phyloP scores from a whole-genome alignment of 208 protist species.

The Crithidia expoeki region DNA sequence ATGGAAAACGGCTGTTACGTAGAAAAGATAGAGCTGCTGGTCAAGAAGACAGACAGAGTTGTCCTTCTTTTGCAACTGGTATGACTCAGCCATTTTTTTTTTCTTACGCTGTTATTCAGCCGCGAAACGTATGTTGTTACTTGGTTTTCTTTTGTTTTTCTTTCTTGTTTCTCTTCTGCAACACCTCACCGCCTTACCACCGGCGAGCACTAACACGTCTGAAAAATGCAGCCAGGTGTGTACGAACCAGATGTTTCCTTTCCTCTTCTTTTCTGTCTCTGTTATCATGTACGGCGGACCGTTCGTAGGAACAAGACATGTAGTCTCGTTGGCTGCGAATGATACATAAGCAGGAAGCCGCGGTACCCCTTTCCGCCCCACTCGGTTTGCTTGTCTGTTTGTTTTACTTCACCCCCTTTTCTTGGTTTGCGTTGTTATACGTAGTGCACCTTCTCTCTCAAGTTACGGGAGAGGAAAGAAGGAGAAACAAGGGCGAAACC shows the following conservation, averaged over 20 bases:
- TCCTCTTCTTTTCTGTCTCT: conserved; percentile 6
- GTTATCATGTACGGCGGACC: conserved; percentile 22
- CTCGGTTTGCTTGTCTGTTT: conserved; percentile 8
- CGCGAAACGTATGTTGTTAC: background rate
- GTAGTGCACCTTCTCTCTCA: too few species aligned
- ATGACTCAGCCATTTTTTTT: too few species aligned
- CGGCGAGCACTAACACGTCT: conserved; percentile 5
- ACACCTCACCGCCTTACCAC: background rate
- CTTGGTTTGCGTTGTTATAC: background rate
- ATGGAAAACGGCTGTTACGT: background rate
- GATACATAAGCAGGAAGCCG: conserved; percentile 2
- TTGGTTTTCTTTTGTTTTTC: conserved; percentile 1
- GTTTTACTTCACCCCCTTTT: conserved; percentile 10
- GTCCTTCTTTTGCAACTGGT: too few species aligned
- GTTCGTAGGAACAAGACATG: background rate
- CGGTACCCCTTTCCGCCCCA: background rate
- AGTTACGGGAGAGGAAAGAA: too few species aligned
- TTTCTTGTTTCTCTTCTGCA: background rate
- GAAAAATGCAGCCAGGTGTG: background rate
- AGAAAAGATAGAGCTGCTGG: background rate
- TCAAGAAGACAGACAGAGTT: background rate
- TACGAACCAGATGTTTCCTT: background rate
- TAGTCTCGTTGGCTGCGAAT: background rate
- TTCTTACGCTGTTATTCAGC: too few species aligned
- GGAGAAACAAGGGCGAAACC: too few species aligned